Base-by-base conservation (phyloP, 2,329 filamentous ascomycete genomes). In the Blastomyces silverae region DNA sequence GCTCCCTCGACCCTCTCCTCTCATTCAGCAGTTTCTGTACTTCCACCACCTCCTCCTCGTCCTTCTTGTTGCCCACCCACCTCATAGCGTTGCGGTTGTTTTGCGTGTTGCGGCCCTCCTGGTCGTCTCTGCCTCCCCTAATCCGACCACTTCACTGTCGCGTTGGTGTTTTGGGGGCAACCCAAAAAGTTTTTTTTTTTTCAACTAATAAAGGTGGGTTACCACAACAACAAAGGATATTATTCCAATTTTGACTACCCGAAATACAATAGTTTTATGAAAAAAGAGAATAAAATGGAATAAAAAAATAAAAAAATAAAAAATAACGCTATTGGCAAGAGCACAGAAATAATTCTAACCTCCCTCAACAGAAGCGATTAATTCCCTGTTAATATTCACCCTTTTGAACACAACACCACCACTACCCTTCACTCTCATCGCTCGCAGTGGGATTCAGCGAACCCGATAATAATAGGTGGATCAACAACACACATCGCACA, bases 161-260 rank as follows among this genome's bases (percentile, higher is more conserved):
- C 55, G 55, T 34, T 57, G 55, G 55, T 57, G 55, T 25, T 57
- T 39, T 57, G 55, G 31, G 31, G 55, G 25, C 11, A 55, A 55
- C 31, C 7, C 8, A 34, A 57, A 57, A 57, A 57, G 25, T 55
- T 34, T 34, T 8, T 10, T 50, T 22, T 22, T 50, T 25, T 25
- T 28, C 50, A 28, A 53, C 28, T 55, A 17, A 20, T 55, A 17
- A 20, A 55, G 52, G 52, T 55, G 52, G 52, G 52, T 55, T 55
- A 15, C 52, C 25, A 55, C 52, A 55, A 34, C 52, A 55, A 55
- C 52, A 50, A 50, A 22, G 2, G 8, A 22, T 50, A 34, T 13
- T 50, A 34, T 13, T 10, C 13, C 52, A 13, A 8, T 34, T 5
- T 55, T 13, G 13, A 53, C 25, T 20, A 34, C 28, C 20, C 25